Percentiles rank a stretch among this genome's conserved stretches.
phyloP scores from a whole-genome alignment of 2,329 filamentous ascomycete species.

The Ampelomyces quisqualis region DNA sequence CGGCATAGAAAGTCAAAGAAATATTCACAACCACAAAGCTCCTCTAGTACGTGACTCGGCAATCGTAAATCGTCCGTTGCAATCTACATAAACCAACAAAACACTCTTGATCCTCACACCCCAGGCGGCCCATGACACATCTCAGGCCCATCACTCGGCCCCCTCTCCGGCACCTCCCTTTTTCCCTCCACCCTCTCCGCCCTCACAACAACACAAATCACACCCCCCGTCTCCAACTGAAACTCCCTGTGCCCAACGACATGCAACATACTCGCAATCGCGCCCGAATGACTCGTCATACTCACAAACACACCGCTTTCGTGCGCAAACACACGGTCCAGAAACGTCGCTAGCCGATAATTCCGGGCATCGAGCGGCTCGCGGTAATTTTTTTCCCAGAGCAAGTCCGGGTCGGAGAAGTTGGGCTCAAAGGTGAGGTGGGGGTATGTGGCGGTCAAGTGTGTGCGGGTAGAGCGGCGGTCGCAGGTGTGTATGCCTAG shows the following conservation, averaged over 20 bases:
- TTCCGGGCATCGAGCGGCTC: slow-evolving; percentile 29
- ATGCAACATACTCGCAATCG: slow-evolving; percentile 56
- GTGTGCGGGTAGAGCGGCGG: slow-evolving; percentile 55
- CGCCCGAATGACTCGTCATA: slow-evolving; percentile 61
- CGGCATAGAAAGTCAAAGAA: background rate
- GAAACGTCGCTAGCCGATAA: slow-evolving; percentile 37
- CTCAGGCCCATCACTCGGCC: slow-evolving; percentile 37
- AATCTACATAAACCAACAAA: background rate
- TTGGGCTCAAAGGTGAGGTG: slow-evolving; percentile 58
- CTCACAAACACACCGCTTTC: slow-evolving; percentile 52
- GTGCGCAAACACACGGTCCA: slow-evolving; percentile 56
- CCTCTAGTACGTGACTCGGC: no score
- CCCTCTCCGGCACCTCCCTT: slow-evolving; percentile 27
- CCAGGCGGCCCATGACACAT: slow-evolving; percentile 27
- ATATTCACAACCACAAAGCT: background rate
- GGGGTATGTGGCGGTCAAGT: slow-evolving; percentile 55
- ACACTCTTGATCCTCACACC: background rate
- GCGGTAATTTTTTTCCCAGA: slow-evolving; percentile 51
- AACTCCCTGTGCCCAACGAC: slow-evolving; percentile 62
- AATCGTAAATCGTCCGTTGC: no score
- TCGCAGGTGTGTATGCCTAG: slow-evolving; percentile 71
- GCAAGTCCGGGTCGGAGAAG: slow-evolving; percentile 59
- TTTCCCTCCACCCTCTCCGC: slow-evolving; percentile 51
- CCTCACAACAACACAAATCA: slow-evolving; percentile 67
- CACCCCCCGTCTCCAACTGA: slow-evolving; percentile 62